Evolutionary conservation across 352 stramenopile species (phyloP), one percentile per base, ranked within the genome.

Genomic region (Pythium dissotocum): DNA sequence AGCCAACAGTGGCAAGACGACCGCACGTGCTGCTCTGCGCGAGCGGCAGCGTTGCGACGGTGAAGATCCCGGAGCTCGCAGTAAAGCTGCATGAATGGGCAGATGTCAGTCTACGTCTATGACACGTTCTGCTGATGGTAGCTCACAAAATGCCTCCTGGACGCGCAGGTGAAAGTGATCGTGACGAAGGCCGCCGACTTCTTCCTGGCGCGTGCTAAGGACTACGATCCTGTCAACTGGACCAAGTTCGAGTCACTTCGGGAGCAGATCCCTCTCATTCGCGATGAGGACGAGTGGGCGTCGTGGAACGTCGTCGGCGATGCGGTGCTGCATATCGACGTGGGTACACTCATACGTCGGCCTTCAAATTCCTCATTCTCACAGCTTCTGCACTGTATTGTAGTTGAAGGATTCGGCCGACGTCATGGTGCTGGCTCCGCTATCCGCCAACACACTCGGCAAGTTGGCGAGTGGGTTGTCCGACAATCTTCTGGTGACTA

Each of bases 341-440:
- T 97, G 63, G 28, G 69, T 49, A 24, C 18, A 42, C 10, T 56
- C 6, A 21, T 46, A 26, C 13, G 26, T 24, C n/a, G 18, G 13
- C 38, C 7, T 46, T 1, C 9, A 46, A 6, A 14, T 7, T 46
- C 13, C 5, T n/a, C 18, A 14, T 53, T 53, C 46, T 53, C 5
- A 53, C 6, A n/a, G 8, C 46, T 4, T 16, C n/a, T 30, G 30
- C 12, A 6, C n/a, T 53, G 46, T 6, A 6, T 24, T 70, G 14
- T 59, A 97, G 88, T 68, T 99, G 21, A 94, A 98, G 63, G 93
- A 98, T 76, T 99, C 96, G 96, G 95, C 95, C 0, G 96, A 99
- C 65, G 71, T 98, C 52, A 77, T 98, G 58, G 40, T 99, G 2
- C 68, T 97, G 30, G 83, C 90, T 3, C 93, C 93, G 2, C 79